These are phyloP conservation scores for Cinnamomum micranthum DNA, from an alignment of 164 flowering plant species.

Conservation along the genomic window DNA sequence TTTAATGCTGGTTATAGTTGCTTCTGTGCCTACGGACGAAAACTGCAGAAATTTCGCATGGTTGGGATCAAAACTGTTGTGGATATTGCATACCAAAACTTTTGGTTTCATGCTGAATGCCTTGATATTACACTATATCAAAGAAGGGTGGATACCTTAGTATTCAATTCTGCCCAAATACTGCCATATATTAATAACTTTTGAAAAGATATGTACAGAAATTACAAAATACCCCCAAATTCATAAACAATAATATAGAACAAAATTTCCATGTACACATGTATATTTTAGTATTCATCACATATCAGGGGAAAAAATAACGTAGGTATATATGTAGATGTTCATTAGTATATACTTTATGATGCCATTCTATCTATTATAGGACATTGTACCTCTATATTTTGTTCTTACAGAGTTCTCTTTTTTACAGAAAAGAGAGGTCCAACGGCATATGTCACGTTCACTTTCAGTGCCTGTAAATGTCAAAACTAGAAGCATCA, in stretches of 20 bases:
- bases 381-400: not conserved
- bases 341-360: not conserved
- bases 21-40: not conserved
- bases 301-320: not conserved
- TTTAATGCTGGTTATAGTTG: too few species aligned
- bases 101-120: not conserved
- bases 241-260: not conserved
- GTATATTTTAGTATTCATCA: not conserved
- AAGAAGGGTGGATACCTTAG: not conserved
- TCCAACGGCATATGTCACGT: slow-evolving; percentile 47
- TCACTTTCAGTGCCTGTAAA: slow-evolving; percentile 84
- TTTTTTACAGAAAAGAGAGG: slow-evolving; percentile 45
- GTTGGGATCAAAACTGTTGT: not conserved
- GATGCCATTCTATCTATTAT: not conserved
- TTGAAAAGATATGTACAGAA: not conserved
- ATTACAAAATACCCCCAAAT: not conserved
- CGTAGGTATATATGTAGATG: not conserved
- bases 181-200: too few species aligned
- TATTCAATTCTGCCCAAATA: not conserved
- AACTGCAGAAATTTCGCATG: not conserved
- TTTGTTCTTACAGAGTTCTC: slow-evolving; percentile 4
- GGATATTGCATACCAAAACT: not conserved
- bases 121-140: not conserved
- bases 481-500: slow-evolving; percentile 41
- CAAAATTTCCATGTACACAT: not conserved